Evolutionary conservation across 192 early-diverging fungal species (phyloP).

Genomic region (Spizellomyces sp.): DNA sequence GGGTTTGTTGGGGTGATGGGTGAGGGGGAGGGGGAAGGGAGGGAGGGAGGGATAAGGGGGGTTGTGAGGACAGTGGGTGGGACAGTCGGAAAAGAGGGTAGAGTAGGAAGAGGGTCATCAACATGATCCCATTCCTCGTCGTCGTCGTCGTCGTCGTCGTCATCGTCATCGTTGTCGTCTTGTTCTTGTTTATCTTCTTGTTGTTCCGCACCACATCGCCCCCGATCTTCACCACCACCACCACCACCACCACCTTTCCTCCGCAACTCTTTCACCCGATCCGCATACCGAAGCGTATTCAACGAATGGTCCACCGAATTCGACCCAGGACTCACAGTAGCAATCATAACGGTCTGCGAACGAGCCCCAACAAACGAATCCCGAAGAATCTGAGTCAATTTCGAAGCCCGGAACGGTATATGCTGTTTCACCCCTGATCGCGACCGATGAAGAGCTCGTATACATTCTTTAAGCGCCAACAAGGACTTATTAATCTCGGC

Average conservation of each 20-base stretch:
- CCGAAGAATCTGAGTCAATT: conserved; percentile 49
- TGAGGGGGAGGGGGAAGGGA: neutral
- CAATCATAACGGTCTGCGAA: conserved; percentile 46
- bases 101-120: neutral
- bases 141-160: neutral
- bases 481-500: conserved; percentile 52
- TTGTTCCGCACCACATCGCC: neutral
- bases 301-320: conserved; percentile 43
- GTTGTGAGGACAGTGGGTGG: neutral
- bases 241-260: neutral
- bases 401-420: conserved; percentile 47
- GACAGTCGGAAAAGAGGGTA: neutral
- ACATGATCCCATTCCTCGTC: neutral
- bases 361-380: conserved; percentile 41
- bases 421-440: conserved; percentile 17
- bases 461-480: conserved; percentile 51
- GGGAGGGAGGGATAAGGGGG: neutral
- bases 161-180: neutral
- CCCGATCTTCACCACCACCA: neutral
- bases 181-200: neutral
- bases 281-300: conserved; percentile 49
- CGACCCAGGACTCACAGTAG: conserved; percentile 43
- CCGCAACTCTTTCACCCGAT: conserved; percentile 42
- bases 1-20: too few species aligned
- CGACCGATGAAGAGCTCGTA: conserved; percentile 35